A percentile compares a stretch with the other conserved stretches of the same genome.
Evolutionary conservation across 2,329 filamentous ascomycete genomes (phyloP).

Genomic region (Monosporascus sp.): DNA sequence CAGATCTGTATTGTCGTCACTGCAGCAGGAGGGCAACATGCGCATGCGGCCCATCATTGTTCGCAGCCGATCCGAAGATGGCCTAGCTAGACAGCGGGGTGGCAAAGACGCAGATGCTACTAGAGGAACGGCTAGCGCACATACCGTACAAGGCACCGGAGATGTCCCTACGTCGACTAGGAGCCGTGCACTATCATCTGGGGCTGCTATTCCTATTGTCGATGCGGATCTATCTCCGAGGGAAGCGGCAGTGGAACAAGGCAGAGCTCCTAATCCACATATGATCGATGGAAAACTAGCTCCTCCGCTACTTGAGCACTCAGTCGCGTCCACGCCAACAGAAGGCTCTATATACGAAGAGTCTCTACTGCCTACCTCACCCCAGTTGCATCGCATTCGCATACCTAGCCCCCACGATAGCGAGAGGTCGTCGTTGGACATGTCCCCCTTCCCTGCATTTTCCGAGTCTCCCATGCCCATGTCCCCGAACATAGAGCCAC

Average conservation of each 20-base stretch:
- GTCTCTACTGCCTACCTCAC: constrained; percentile 6
- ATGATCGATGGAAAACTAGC: constrained; percentile 27
- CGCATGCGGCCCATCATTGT: constrained; percentile 63
- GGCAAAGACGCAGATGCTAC: neutral
- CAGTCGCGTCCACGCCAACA: constrained; percentile 9
- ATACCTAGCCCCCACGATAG: constrained; percentile 43
- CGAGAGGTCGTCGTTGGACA: constrained; percentile 39
- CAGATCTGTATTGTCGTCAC: constrained; percentile 78
- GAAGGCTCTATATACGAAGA: constrained; percentile 10
- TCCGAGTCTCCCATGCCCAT: constrained; percentile 50
- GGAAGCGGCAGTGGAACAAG: constrained; percentile 27
- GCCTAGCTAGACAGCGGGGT: constrained; percentile 4
- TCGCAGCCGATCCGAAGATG: constrained; percentile 65
- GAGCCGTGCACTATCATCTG: constrained; percentile 42
- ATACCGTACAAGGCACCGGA: constrained; percentile 10
- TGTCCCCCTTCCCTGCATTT: constrained; percentile 64
- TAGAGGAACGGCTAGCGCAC: constrained; percentile 9
- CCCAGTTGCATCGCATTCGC: constrained; percentile 34
- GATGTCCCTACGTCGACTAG: constrained; percentile 18
- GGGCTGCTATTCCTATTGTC: constrained; percentile 31
- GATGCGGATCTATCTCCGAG: constrained; percentile 36
- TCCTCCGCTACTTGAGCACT: constrained; percentile 19
- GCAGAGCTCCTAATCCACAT: constrained; percentile 15
- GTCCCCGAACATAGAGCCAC: constrained; percentile 36
- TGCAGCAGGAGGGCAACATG: constrained; percentile 76